Evolutionary conservation across 2,329 filamentous ascomycete species (phyloP).

Genomic region (Phaeosphaeria sp.): DNA sequence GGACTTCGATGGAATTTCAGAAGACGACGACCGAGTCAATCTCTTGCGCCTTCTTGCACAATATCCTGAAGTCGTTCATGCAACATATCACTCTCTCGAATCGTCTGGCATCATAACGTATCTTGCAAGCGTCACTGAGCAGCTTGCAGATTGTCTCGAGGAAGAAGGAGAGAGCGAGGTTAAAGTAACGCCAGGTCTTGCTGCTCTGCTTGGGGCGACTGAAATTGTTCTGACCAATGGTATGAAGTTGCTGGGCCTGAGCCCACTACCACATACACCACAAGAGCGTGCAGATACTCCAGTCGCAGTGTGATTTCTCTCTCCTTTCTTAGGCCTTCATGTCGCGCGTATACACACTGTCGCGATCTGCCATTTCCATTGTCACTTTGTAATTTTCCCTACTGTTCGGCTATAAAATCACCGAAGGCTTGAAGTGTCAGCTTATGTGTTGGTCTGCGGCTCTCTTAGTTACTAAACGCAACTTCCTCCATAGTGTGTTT

Average conservation of each 20-base stretch:
- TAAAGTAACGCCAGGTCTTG: slow-evolving; percentile 21
- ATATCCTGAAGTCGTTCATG: slow-evolving; percentile 38
- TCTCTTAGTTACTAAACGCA: too few species aligned
- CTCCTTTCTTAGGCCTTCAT: too few species aligned
- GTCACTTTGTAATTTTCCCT: too few species aligned
- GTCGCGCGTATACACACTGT: too few species aligned
- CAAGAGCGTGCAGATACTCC: slow-evolving; percentile 36
- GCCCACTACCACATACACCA: slow-evolving; percentile 15
- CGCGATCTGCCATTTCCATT: too few species aligned
- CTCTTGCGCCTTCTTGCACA: slow-evolving; percentile 38
- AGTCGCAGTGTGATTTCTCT: slow-evolving; percentile 5
- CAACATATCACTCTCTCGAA: slow-evolving; percentile 35
- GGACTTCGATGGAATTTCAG: slow-evolving; percentile 28
- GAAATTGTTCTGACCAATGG: slow-evolving; percentile 39
- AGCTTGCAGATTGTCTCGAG: slow-evolving; percentile 31
- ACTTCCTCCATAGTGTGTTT: too few species aligned
- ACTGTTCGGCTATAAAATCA: too few species aligned
- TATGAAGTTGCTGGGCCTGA: slow-evolving; percentile 37
- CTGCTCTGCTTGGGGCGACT: slow-evolving; percentile 35
- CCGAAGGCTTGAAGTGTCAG: too few species aligned
- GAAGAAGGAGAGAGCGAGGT: slow-evolving; percentile 16
- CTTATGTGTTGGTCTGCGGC: too few species aligned
- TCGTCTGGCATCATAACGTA: slow-evolving; percentile 36
- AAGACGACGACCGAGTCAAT: slow-evolving; percentile 34
- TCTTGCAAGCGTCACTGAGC: slow-evolving; percentile 33